phyloP scores from a whole-genome alignment of 768 basidiomycete species.

The Dendrothele bispora region DNA sequence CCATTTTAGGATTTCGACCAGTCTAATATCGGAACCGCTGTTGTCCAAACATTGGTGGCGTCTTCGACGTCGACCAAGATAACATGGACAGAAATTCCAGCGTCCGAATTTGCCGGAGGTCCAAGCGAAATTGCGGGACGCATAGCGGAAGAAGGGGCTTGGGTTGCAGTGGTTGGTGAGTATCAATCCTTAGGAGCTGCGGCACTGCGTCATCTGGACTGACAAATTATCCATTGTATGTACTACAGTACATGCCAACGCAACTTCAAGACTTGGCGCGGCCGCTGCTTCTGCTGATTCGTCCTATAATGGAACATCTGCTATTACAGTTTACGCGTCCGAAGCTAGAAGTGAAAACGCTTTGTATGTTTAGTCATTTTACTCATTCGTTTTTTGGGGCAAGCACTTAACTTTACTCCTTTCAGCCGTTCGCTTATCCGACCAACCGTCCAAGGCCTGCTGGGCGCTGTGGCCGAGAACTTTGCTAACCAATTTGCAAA shows the following conservation, averaged over 20 bases:
- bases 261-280: conserved; percentile 26
- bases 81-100: conserved; percentile 34
- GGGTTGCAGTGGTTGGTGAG: conserved; percentile 47
- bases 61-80: conserved; percentile 25
- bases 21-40: conserved; percentile 38
- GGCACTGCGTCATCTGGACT: not conserved
- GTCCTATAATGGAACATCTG: conserved; percentile 34
- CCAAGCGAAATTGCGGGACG: conserved; percentile 33
- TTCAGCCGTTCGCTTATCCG: conserved; percentile 15
- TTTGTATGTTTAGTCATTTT: conserved; percentile 34
- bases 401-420: not conserved
- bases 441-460: conserved; percentile 13
- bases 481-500: conserved; percentile 28
- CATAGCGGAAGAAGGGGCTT: conserved; percentile 43
- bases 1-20: conserved; percentile 53
- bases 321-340: conserved; percentile 37
- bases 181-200: not conserved
- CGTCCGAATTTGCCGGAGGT: conserved; percentile 37
- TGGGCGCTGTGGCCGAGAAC: conserved; percentile 24
- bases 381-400: too few species aligned
- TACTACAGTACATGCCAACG: conserved; percentile 27
- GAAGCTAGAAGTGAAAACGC: conserved; percentile 46
- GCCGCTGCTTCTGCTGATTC: conserved; percentile 28
- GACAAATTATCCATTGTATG: not conserved
- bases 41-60: conserved; percentile 32